A percentile compares a stretch with the other conserved stretches of the same genome.
These are phyloP conservation scores for Cadophora sp. DNA, from an alignment of 2,329 filamentous ascomycete genomes.

Conservation along the genomic window DNA sequence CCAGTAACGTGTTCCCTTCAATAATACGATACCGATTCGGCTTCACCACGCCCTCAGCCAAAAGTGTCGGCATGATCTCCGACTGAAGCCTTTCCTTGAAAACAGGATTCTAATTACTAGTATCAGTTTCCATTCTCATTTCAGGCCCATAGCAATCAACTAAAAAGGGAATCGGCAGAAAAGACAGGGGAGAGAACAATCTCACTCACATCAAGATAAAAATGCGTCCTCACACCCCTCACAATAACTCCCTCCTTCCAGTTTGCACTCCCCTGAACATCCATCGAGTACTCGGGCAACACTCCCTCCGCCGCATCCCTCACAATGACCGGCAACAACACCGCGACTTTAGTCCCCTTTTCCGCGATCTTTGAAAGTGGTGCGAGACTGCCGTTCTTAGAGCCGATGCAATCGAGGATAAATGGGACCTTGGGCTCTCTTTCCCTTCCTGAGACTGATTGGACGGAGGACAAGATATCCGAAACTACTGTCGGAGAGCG, in stretches of 20 bases:
- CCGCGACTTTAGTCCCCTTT: conserved; percentile 57
- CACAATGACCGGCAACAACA: conserved; percentile 66
- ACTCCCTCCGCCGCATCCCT: conserved; percentile 55
- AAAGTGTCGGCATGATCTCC: conserved; percentile 38
- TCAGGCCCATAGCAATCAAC: no score
- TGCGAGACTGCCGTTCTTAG: conserved; percentile 52
- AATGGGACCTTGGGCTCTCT: conserved; percentile 48
- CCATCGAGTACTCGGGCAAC: conserved; percentile 61
- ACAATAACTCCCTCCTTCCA: conserved; percentile 61
- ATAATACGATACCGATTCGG: conserved; percentile 50
- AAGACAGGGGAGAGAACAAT: conserved; percentile 14
- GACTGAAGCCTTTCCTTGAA: conserved; percentile 50
- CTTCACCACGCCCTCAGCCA: conserved; percentile 48
- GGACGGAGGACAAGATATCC: conserved; percentile 28
- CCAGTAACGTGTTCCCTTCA: conserved; percentile 48
- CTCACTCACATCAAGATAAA: conserved; percentile 54
- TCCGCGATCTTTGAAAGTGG: conserved; percentile 59
- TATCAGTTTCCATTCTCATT: no score
- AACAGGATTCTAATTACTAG: neutral
- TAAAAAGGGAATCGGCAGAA: no score
- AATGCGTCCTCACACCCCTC: conserved; percentile 62
- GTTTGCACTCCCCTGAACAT: conserved; percentile 49
- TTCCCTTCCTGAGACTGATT: neutral
- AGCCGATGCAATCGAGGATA: conserved; percentile 63
- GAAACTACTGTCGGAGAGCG: conserved; percentile 32